Conservation (phyloP, 1,284 basidiomycete genomes). For the Ustilago tritici region DNA sequence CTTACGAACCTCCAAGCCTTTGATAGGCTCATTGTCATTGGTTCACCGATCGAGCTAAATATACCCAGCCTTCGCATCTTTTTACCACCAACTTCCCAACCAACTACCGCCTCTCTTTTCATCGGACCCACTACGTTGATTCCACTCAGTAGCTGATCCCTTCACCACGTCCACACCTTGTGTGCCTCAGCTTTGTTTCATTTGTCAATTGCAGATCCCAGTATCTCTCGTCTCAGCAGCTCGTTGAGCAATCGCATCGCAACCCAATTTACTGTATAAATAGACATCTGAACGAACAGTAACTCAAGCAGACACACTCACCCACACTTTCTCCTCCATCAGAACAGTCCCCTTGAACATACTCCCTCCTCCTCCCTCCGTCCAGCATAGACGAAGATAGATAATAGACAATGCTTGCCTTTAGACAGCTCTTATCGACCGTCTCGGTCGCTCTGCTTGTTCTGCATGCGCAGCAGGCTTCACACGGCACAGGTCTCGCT, state of each 20-base stretch:
- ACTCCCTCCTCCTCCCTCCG: not conserved
- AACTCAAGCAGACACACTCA: not conserved
- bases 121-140: not conserved
- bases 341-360: constrained; percentile 13
- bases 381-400: constrained; percentile 5
- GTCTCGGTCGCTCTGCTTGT: constrained; percentile 19
- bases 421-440: constrained; percentile 18
- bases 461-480: constrained; percentile 13
- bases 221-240: not conserved
- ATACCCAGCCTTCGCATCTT: not conserved
- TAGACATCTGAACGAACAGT: not conserved
- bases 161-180: not conserved
- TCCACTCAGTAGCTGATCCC: not conserved
- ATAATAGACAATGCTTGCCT: constrained; percentile 24
- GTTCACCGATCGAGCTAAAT: constrained; percentile 22
- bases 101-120: not conserved
- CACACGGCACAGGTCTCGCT: constrained; percentile 8
- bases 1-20: constrained; percentile 8
- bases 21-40: constrained; percentile 17
- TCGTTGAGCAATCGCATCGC: not conserved
- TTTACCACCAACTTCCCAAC: not conserved
- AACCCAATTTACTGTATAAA: not conserved
- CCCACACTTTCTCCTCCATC: not conserved
- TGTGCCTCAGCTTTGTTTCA: not conserved
- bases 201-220: not conserved